Evolutionary conservation across 1,139 yeast species (phyloP).

Genomic region (Suhomyces wounanorum): DNA sequence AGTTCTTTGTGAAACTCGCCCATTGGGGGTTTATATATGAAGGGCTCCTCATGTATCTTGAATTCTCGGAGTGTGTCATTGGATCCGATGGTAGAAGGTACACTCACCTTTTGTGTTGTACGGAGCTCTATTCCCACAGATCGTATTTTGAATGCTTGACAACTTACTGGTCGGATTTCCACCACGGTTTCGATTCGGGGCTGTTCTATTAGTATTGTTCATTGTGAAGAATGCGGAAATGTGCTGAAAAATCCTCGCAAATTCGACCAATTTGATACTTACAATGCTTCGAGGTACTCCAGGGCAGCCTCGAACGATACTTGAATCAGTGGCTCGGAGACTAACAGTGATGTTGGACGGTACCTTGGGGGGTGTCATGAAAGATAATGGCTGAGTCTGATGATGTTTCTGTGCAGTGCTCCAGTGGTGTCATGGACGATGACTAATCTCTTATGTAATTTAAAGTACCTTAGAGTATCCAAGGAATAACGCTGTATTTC

Average conservation of each 20-base stretch:
- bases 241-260: background rate
- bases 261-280: conserved; percentile 21
- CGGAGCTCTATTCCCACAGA: conserved; percentile 41
- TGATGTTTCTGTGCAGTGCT: conserved; percentile 3
- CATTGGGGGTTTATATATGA: conserved; percentile 38
- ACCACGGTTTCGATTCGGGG: conserved; percentile 50
- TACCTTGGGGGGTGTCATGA: conserved; percentile 19
- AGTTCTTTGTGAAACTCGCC: conserved; percentile 40
- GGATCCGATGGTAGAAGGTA: conserved; percentile 46
- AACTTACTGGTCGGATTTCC: conserved; percentile 41
- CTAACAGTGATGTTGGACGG: conserved; percentile 34
- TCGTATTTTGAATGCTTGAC: conserved; percentile 41
- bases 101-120: conserved; percentile 40
- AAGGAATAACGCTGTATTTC: conserved; percentile 15
- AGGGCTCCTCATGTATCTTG: conserved; percentile 39
- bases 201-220: conserved; percentile 20
- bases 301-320: conserved; percentile 61
- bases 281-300: conserved; percentile 59
- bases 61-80: conserved; percentile 41
- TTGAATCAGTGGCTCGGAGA: conserved; percentile 49
- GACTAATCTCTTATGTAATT: background rate
- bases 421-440: background rate
- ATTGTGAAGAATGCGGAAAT: background rate
- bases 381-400: background rate
- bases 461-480: background rate